Evolutionary conservation across 805 yeast genomes (phyloP).

Genomic region (Ogataea pilisensis): DNA sequence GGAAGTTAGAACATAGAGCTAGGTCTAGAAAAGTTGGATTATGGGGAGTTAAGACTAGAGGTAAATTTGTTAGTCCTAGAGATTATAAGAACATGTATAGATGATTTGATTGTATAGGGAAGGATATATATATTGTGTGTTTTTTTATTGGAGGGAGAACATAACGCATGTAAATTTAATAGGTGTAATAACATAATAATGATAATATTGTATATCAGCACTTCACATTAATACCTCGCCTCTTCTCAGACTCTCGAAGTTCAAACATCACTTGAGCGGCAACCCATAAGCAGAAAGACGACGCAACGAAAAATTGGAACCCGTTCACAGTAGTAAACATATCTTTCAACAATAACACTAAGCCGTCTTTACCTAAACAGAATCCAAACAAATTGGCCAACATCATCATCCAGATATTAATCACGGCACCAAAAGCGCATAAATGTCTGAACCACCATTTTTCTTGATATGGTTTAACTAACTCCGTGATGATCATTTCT

Average conservation of each 20-base stretch:
- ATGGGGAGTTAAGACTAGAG: slow-evolving; percentile 49
- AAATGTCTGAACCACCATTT: slow-evolving; percentile 73
- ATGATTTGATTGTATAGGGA: too few species aligned
- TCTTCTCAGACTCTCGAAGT: slow-evolving; percentile 76
- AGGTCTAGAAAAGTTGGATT: slow-evolving; percentile 56
- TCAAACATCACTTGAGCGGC: slow-evolving; percentile 95
- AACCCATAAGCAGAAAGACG: slow-evolving; percentile 67
- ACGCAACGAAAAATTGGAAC: slow-evolving; percentile 51
- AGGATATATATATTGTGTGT: too few species aligned
- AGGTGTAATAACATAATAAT: too few species aligned
- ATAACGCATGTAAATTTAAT: too few species aligned
- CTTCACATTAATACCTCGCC: slow-evolving; percentile 77
- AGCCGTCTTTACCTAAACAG: slow-evolving; percentile 88
- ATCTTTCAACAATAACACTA: slow-evolving; percentile 55
- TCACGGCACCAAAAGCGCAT: slow-evolving; percentile 84
- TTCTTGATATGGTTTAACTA: slow-evolving; percentile 30
- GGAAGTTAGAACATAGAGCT: slow-evolving; percentile 58
- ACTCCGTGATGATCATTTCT: slow-evolving; percentile 61
- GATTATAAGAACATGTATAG: slow-evolving; percentile 57
- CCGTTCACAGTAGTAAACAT: slow-evolving; percentile 75
- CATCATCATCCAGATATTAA: slow-evolving; percentile 97
- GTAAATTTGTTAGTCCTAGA: slow-evolving; percentile 64
- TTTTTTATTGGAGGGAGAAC: too few species aligned
- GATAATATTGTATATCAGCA: too few species aligned
- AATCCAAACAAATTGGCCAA: slow-evolving; percentile 93